Evolutionary conservation across 73 alveolate species (phyloP).

Genomic region (Breviolum minutum): DNA sequence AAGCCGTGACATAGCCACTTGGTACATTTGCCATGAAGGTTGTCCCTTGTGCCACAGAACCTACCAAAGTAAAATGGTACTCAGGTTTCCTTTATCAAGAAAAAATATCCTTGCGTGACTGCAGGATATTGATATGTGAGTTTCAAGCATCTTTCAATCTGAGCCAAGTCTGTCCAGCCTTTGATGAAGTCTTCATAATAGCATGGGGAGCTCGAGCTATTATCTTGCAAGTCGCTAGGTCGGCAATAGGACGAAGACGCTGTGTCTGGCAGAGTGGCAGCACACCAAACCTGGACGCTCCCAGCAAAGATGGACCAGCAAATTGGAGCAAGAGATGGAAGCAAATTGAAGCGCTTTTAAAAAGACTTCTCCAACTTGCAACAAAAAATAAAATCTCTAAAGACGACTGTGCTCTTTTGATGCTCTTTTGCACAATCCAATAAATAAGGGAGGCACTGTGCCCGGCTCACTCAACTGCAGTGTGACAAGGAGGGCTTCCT

Average conservation of each 20-base stretch:
- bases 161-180: conserved; percentile 9
- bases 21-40: conserved; percentile 24
- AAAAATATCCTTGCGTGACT: neutral
- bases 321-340: no score
- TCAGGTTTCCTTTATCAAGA: neutral
- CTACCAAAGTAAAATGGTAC: neutral
- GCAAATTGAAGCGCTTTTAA: neutral
- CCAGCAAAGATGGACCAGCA: no score
- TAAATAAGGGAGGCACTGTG: neutral
- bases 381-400: neutral
- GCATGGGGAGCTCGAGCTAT: neutral
- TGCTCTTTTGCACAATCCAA: neutral
- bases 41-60: conserved; percentile 61
- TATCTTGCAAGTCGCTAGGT: conserved; percentile 58
- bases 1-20: conserved; percentile 1
- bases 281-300: conserved; percentile 51
- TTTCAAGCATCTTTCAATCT: neutral
- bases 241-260: conserved; percentile 49
- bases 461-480: conserved; percentile 63
- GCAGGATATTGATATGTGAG: neutral
- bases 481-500: conserved; percentile 5
- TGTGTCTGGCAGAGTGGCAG: conserved; percentile 42
- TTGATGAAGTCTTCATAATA: conserved; percentile 67
- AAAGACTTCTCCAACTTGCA: neutral
- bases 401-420: no score